Percentiles rank a stretch among this genome's conserved stretches.
phyloP scores from a whole-genome alignment of 2,329 filamentous ascomycete genomes.

The Talaromyces sp. region DNA sequence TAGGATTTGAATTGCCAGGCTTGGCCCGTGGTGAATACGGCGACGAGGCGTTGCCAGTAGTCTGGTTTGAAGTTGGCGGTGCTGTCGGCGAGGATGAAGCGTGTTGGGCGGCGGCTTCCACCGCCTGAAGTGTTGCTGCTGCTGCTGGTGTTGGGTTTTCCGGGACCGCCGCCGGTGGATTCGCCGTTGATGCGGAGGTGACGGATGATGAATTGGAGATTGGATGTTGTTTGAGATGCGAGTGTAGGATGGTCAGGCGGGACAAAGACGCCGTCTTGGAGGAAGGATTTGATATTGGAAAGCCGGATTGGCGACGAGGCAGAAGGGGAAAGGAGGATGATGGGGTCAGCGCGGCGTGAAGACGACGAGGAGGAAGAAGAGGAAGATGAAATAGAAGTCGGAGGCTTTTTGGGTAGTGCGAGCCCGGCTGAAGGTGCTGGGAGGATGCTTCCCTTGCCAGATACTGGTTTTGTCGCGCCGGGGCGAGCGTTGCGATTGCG shows the following conservation, averaged over 20 bases:
- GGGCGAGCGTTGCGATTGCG: slow-evolving; percentile 37
- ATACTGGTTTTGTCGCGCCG: slow-evolving; percentile 25
- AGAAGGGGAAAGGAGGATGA: slow-evolving; percentile 93
- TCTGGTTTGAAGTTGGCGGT: slow-evolving; percentile 95
- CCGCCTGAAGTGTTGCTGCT: slow-evolving; percentile 5
- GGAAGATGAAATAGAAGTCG: not conserved
- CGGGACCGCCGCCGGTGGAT: not conserved
- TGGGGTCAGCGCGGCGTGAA: slow-evolving; percentile 63
- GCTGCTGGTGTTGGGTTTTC: not conserved
- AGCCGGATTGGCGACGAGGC: slow-evolving; percentile 91
- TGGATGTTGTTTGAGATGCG: slow-evolving; percentile 59
- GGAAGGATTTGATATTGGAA: slow-evolving; percentile 70
- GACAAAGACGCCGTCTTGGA: slow-evolving; percentile 14
- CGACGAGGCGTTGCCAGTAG: slow-evolving; percentile 93
- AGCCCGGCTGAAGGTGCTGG: slow-evolving; percentile 33
- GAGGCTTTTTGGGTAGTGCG: slow-evolving; percentile 34
- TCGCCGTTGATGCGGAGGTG: slow-evolving; percentile 12
- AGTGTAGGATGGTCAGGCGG: slow-evolving; percentile 36
- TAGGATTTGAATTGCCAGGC: slow-evolving; percentile 98
- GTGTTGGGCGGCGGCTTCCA: slow-evolving; percentile 51
- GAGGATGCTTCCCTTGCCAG: slow-evolving; percentile 22
- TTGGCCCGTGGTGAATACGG: slow-evolving; percentile 95
- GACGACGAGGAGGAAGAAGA: slow-evolving; percentile 32
- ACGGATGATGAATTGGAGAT: slow-evolving; percentile 81
- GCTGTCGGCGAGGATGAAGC: slow-evolving; percentile 92